Percentiles rank a stretch among this genome's conserved stretches.
Conservation (phyloP, 2,329 filamentous ascomycete species). For the Exophiala dermatitidis region DNA sequence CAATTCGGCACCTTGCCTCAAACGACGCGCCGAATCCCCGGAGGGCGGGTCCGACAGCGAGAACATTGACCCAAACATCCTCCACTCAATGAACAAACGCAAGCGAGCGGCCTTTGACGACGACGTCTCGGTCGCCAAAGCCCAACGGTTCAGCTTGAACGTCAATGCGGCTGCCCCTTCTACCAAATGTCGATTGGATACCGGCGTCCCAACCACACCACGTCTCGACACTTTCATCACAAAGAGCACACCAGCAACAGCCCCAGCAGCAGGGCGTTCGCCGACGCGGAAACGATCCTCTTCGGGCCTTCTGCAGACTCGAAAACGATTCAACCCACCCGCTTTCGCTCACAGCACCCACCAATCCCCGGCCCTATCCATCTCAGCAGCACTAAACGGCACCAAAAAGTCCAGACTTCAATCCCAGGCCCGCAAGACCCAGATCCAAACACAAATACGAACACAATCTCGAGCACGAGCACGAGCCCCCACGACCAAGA, state of each 20-base stretch:
- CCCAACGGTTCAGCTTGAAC: conserved; percentile 43
- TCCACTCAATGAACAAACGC: conserved; percentile 44
- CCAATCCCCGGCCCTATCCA: conserved; percentile 64
- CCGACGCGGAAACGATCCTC: conserved; percentile 59
- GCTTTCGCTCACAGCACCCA: conserved; percentile 43
- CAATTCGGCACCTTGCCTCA: conserved; percentile 36
- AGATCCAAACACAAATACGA: conserved; percentile 16
- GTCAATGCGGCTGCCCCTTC: conserved; percentile 26
- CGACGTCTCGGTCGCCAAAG: conserved; percentile 37
- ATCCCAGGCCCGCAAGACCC: conserved; percentile 30
- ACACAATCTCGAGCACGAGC: neutral
- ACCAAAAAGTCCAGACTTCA: conserved; percentile 37
- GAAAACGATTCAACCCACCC: conserved; percentile 66
- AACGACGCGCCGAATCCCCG: conserved; percentile 41
- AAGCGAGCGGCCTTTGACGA: conserved; percentile 33
- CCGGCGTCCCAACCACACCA: no score
- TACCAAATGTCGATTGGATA: neutral
- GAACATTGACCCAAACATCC: conserved; percentile 51
- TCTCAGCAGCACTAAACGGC: conserved; percentile 74
- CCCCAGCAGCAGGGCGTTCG: conserved; percentile 68
- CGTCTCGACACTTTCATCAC: conserved; percentile 26
- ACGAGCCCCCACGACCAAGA: conserved; percentile 39
- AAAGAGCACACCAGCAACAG: conserved; percentile 43
- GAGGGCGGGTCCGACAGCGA: conserved; percentile 47
- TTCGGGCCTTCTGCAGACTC: conserved; percentile 59